Base-by-base conservation (phyloP, 23 red algal genomes). In the Cyanidiococcus yangmingshanensis region DNA sequence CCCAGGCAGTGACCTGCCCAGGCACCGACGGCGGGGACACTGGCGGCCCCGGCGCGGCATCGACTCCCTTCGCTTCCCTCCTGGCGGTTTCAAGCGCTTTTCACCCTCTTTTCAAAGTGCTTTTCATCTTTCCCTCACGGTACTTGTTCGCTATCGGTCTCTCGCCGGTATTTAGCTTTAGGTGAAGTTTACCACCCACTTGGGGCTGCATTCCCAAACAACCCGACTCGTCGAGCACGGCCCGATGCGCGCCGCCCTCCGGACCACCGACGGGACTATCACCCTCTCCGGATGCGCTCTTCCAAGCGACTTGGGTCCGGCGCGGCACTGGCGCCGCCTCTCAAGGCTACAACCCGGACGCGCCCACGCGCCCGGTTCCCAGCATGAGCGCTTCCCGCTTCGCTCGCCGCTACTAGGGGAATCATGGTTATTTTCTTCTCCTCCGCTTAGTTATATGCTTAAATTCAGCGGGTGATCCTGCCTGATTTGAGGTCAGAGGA, bases 361-460 rank as follows among this genome's bases (percentile, higher is more conserved):
- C 74, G 68, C 40, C n/a, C 24, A 50, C 71, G 57, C 79, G 79
- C 74, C 79, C 81, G 82, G 59, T 91, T 86, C 80, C 84, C 83
- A 85, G 81, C 58, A 38, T 91, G 82, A 82, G 89, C 89, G 85
- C 33, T 41, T 91, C 89, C 89, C 89, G 58, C 82, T 86, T 91
- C 89, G 89, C 89, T 91, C 89, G 89, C 89, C 89, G 89, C 89
- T 91, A 91, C 89, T 91, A 80, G 24, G 89, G 88, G 89, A 86
- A 85, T 86, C 84, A 81, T 82, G 74, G 82, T 91, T 91, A 82
- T 81, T 86, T 91, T 91, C 82, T 91, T 86, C 80, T 91, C 83
- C 89, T 86, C 89, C 83, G 89, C 89, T 86, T 86, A 86, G 79
- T 91, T 41, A 91, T 83, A 91, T 91, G 89, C 83, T 86, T 83